Evolutionary conservation across 1,139 yeast genomes (phyloP).

Genomic region (Saccharomyces hybrid): DNA sequence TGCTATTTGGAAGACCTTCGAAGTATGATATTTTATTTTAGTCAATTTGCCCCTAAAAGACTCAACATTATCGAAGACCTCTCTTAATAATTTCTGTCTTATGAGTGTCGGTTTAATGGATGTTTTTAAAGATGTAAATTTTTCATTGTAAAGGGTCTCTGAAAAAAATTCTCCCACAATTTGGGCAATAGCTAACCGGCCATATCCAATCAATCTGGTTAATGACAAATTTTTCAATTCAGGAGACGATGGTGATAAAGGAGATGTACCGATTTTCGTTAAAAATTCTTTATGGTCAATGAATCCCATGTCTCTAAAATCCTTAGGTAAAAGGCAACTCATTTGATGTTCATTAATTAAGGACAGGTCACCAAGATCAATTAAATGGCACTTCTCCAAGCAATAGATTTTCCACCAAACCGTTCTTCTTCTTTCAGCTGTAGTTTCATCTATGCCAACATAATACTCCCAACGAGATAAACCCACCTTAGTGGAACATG

Average conservation of each 20-base stretch:
- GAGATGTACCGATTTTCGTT: conserved; percentile 8
- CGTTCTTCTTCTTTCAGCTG: conserved; percentile 13
- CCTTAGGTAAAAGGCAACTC: not conserved
- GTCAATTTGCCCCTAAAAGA: not conserved
- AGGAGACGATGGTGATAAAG: conserved; percentile 1
- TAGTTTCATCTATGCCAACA: conserved; percentile 13
- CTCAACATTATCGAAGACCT: conserved; percentile 11
- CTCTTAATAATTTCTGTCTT: conserved; percentile 12
- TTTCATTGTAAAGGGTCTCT: conserved; percentile 21
- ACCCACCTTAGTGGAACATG: conserved; percentile 4
- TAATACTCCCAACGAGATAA: conserved; percentile 15
- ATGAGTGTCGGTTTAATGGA: conserved; percentile 20
- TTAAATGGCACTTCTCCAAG: conserved; percentile 6
- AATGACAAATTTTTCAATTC: conserved; percentile 12
- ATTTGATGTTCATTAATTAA: not conserved
- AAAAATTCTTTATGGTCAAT: conserved; percentile 14
- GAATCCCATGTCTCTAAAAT: not conserved
- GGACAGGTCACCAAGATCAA: not conserved
- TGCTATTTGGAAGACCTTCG: not conserved
- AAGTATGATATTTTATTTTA: not conserved
- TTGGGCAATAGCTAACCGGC: conserved; percentile 16
- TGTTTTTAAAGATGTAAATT: conserved; percentile 24
- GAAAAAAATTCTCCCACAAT: conserved; percentile 18
- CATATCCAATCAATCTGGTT: conserved; percentile 14
- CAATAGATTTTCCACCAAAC: conserved; percentile 13